Percentiles rank a stretch among this genome's conserved stretches.
phyloP scores from a whole-genome alignment of 768 basidiomycete species.

The Suillus clintonianus region DNA sequence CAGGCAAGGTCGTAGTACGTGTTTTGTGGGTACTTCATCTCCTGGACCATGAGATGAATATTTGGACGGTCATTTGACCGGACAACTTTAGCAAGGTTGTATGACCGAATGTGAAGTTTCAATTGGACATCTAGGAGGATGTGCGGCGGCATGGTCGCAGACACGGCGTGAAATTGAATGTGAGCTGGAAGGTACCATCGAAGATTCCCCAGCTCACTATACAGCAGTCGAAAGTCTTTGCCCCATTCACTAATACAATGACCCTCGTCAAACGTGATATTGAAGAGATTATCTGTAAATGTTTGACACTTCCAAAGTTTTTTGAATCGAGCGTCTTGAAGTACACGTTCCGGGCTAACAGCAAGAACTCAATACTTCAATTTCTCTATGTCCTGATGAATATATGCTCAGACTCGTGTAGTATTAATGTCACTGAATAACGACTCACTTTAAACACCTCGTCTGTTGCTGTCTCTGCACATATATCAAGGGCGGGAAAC shows the following conservation, averaged over 20 bases:
- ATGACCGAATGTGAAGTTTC: slow-evolving; percentile 14
- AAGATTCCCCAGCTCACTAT: slow-evolving; percentile 13
- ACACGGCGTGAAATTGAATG: slow-evolving; percentile 14
- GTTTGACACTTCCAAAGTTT: slow-evolving; percentile 8
- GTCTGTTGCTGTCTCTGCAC: slow-evolving; percentile 6
- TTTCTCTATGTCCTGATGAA: slow-evolving; percentile 25
- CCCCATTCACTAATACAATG: slow-evolving; percentile 22
- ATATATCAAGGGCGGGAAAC: slow-evolving; percentile 6
- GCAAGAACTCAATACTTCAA: slow-evolving; percentile 27
- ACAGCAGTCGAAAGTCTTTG: slow-evolving; percentile 13
- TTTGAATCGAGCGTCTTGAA: slow-evolving; percentile 12
- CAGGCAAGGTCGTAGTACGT: slow-evolving; percentile 18
- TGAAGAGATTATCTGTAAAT: slow-evolving; percentile 25
- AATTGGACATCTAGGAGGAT: slow-evolving; percentile 12
- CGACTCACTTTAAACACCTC: slow-evolving; percentile 1
- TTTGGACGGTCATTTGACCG: slow-evolving; percentile 37
- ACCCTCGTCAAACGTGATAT: slow-evolving; percentile 30
- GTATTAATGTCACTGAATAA: neutral
- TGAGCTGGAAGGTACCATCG: slow-evolving; percentile 13
- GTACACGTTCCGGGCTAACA: slow-evolving; percentile 30
- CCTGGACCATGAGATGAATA: slow-evolving; percentile 27
- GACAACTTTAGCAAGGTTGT: slow-evolving; percentile 13
- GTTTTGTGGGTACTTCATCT: slow-evolving; percentile 14
- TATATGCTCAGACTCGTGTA: too few species aligned
- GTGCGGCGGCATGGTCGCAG: slow-evolving; percentile 16